A percentile compares a stretch with the other conserved stretches of the same genome.
These are phyloP conservation scores for Trametopsis cervina DNA, from an alignment of 768 basidiomycete species.

Conservation along the genomic window DNA sequence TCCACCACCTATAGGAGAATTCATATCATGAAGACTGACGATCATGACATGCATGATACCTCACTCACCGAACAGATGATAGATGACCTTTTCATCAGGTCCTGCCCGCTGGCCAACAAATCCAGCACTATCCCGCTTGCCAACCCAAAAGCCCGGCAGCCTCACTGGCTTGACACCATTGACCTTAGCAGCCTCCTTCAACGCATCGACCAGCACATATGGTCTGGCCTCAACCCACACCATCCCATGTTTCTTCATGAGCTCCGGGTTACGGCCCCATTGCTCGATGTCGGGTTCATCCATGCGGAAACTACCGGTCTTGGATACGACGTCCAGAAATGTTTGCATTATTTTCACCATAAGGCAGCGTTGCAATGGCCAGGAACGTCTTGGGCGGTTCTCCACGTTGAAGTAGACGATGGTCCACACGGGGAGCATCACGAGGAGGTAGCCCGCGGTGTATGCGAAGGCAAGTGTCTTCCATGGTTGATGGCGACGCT, in stretches of 20 bases:
- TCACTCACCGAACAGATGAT: conserved; percentile 14
- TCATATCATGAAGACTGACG: too few relatives aligned
- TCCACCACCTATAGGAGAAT: conserved; percentile 8
- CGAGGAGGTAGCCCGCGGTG: not conserved
- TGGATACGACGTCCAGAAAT: not conserved
- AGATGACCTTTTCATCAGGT: conserved; percentile 13
- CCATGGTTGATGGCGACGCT: too few relatives aligned
- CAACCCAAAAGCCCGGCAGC: conserved; percentile 8
- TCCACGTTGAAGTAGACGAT: not conserved
- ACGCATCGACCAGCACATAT: conserved; percentile 6
- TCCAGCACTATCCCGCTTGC: not conserved
- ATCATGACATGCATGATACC: too few relatives aligned
- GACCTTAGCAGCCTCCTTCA: not conserved
- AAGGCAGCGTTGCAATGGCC: not conserved
- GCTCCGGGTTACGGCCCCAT: not conserved
- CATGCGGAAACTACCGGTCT: not conserved
- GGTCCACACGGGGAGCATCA: conserved; percentile 7
- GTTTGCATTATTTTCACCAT: not conserved
- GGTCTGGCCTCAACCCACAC: conserved; percentile 7
- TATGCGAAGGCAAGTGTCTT: too few relatives aligned
- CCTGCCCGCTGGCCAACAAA: not conserved
- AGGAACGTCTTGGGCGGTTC: not conserved
- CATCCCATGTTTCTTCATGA: not conserved
- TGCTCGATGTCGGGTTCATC: not conserved
- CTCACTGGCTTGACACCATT: conserved; percentile 2